Percentiles rank a stretch among this genome's conserved stretches.
phyloP scores from a whole-genome alignment of 2,329 filamentous ascomycete species.

The Colletotrichum agaves region DNA sequence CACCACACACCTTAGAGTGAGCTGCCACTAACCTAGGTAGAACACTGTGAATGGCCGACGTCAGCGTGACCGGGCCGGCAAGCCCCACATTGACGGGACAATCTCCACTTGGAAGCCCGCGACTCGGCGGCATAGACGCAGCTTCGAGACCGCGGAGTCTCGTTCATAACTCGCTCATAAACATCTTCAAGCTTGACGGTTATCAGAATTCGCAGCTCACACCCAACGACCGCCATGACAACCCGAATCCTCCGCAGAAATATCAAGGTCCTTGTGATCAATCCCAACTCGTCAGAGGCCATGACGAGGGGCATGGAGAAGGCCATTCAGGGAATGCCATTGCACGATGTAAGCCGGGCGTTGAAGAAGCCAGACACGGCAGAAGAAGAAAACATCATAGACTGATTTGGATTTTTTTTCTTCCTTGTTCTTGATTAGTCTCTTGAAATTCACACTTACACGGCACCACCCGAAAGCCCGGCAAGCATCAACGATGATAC shows the following conservation, averaged over 20 bases:
- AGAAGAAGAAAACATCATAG: neutral
- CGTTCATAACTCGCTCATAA: neutral
- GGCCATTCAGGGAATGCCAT: constrained; percentile 55
- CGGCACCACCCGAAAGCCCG: constrained; percentile 70
- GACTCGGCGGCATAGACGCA: constrained; percentile 10
- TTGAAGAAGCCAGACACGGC: neutral
- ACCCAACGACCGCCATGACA: constrained; percentile 40
- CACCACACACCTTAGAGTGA: neutral
- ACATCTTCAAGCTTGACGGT: neutral
- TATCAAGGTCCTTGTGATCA: constrained; percentile 74
- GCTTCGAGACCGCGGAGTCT: neutral
- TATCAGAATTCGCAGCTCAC: too few species aligned
- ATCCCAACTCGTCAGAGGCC: constrained; percentile 78
- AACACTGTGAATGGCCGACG: neutral
- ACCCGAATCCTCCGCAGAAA: constrained; percentile 44
- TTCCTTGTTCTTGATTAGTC: constrained; percentile 52
- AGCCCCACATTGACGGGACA: constrained; percentile 14
- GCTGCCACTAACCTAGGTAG: too few species aligned
- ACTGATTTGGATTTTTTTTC: constrained; percentile 9
- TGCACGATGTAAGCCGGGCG: constrained; percentile 48
- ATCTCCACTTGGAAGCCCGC: constrained; percentile 2
- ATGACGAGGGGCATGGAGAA: constrained; percentile 76
- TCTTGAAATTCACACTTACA: constrained; percentile 70
- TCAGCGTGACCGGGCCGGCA: constrained; percentile 17
- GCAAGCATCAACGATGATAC: constrained; percentile 81